Percentiles rank a stretch among this genome's conserved stretches.
These are phyloP conservation scores for Ceratonia siliqua DNA, from an alignment of 306 rosid species.

Conservation along the genomic window DNA sequence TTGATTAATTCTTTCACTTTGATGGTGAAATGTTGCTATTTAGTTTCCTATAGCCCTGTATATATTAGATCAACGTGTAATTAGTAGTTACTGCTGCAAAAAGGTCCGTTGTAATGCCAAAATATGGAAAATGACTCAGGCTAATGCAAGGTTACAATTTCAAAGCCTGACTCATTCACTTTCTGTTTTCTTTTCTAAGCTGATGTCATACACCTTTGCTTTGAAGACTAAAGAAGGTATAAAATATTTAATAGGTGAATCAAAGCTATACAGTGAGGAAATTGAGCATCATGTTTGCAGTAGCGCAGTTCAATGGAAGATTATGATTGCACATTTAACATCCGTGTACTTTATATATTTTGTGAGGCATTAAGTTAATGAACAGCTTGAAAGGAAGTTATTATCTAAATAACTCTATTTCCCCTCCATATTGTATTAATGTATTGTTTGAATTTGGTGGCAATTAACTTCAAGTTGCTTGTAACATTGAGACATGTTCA, in stretches of 20 bases:
- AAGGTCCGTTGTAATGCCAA: background rate
- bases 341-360: too few species aligned
- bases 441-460: too few species aligned
- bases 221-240: background rate
- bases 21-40: background rate
- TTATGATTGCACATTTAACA: background rate
- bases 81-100: background rate
- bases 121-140: background rate
- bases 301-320: background rate
- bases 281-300: background rate
- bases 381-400: too few species aligned
- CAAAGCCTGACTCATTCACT: background rate
- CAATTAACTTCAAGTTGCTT: background rate
- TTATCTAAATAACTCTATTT: too few species aligned
- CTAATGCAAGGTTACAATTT: background rate
- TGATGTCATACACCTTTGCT: background rate
- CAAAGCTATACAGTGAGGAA: background rate
- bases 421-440: too few species aligned
- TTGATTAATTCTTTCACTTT: constrained; percentile 7
- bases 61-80: background rate
- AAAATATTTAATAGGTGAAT: background rate
- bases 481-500: background rate
- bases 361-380: too few species aligned
- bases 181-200: background rate
- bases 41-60: background rate